Conservation (phyloP, 176 grass and related monocot species). For the Carex littledalei region DNA sequence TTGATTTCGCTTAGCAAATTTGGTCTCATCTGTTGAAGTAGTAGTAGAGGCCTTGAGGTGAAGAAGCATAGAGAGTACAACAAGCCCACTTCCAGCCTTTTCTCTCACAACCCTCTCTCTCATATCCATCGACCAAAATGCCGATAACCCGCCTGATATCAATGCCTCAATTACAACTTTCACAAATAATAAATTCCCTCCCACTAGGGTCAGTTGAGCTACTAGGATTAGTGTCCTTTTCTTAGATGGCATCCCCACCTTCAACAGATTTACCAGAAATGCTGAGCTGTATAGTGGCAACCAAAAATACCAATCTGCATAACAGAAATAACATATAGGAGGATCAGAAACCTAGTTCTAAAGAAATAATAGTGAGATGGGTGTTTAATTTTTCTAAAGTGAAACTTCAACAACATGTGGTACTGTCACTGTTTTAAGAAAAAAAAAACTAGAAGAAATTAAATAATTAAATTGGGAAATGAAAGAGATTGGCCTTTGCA, state of each 20-base stretch:
- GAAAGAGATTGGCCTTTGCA: neutral
- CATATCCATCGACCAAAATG: conserved; percentile 44
- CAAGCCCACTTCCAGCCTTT: conserved; percentile 37
- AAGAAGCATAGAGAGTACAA: conserved; percentile 34
- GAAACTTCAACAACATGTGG: neutral
- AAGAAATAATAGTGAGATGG: neutral
- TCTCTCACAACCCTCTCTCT: conserved; percentile 42
- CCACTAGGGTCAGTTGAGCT: conserved; percentile 9
- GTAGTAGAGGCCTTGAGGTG: conserved; percentile 20
- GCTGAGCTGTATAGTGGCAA: conserved; percentile 33
- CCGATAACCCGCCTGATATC: neutral
- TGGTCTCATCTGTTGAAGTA: neutral
- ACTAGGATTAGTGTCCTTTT: neutral
- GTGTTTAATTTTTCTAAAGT: neutral
- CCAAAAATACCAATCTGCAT: conserved; percentile 52
- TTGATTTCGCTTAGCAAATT: neutral
- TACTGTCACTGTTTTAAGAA: neutral
- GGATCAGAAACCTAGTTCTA: neutral
- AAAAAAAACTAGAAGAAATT: neutral
- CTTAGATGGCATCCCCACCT: neutral
- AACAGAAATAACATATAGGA: neutral
- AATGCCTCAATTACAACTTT: conserved; percentile 26
- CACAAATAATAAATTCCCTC: conserved; percentile 15
- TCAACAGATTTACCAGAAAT: conserved; percentile 31
- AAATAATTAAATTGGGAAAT: neutral